Conservation (phyloP, 257 asterid genomes). For the Solanum dulcamara region DNA sequence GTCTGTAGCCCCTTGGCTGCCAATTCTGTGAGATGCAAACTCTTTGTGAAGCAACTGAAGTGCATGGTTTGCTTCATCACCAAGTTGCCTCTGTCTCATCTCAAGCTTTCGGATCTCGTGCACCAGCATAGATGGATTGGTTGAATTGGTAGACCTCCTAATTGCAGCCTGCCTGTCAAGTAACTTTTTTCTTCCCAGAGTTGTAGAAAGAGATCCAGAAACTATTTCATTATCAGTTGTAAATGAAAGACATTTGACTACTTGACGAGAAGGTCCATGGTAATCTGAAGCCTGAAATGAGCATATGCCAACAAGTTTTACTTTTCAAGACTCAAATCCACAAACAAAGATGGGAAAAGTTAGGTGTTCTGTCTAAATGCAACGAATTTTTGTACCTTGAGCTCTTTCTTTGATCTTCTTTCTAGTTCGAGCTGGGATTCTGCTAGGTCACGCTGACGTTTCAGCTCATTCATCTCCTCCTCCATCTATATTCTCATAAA, state of each 20-base stretch:
- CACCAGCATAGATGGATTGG: slow-evolving; percentile 44
- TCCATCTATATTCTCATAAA: slow-evolving; percentile 57
- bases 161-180: slow-evolving; percentile 26
- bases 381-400: slow-evolving; percentile 28
- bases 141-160: slow-evolving; percentile 34
- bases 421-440: slow-evolving; percentile 70
- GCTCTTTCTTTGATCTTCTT: slow-evolving; percentile 67
- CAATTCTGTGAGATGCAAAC: slow-evolving; percentile 67
- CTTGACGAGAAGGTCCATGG: slow-evolving; percentile 59
- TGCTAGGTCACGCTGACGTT: slow-evolving; percentile 74
- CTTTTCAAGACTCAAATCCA: not conserved
- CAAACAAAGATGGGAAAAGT: not conserved
- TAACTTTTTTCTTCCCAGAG: slow-evolving; percentile 23
- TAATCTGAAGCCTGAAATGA: slow-evolving; percentile 50
- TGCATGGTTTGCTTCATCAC: slow-evolving; percentile 90
- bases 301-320: not conserved
- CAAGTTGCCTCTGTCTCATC: slow-evolving; percentile 81
- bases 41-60: slow-evolving; percentile 90
- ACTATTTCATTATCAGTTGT: slow-evolving; percentile 27
- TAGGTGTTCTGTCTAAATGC: not conserved
- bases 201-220: slow-evolving; percentile 17
- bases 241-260: slow-evolving; percentile 68
- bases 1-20: slow-evolving; percentile 55
- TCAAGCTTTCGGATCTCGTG: slow-evolving; percentile 82
- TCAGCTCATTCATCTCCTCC: slow-evolving; percentile 76